Evolutionary conservation across 352 stramenopile genomes (phyloP).

Genomic region (Phytophthora capsici): DNA sequence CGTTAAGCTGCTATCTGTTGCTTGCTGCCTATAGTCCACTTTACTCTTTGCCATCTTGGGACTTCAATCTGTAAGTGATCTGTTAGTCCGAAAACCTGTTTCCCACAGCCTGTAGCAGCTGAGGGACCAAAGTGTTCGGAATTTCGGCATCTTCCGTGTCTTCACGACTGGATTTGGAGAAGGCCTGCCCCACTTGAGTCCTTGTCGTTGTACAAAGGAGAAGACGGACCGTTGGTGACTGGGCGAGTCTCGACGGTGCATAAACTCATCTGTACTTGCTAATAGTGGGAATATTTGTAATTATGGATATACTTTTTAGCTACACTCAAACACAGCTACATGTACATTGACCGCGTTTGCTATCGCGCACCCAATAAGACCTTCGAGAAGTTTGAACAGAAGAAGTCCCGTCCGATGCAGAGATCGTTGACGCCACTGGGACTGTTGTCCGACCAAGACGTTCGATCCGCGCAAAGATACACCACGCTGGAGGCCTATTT

Average conservation of each 20-base stretch:
- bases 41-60: too few relatives aligned
- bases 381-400: conserved; percentile 61
- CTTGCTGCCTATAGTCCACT: too few relatives aligned
- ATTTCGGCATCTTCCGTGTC: conserved; percentile 61
- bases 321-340: conserved; percentile 79
- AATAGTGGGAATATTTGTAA: conserved; percentile 18
- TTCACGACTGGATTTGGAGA: conserved; percentile 5
- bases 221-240: conserved; percentile 81
- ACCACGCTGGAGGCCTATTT: conserved; percentile 88
- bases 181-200: conserved; percentile 8
- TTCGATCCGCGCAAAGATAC: conserved; percentile 75
- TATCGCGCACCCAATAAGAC: conserved; percentile 78
- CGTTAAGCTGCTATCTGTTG: too few relatives aligned
- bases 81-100: conserved; percentile 62
- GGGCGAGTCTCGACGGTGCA: conserved; percentile 84
- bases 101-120: conserved; percentile 63
- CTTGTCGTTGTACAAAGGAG: conserved; percentile 73
- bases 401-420: conserved; percentile 85
- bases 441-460: conserved; percentile 84
- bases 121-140: conserved; percentile 59
- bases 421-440: conserved; percentile 88
- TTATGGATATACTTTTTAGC: too few relatives aligned
- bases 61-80: too few relatives aligned
- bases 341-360: conserved; percentile 90
- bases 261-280: conserved; percentile 65